Evolutionary conservation across 768 basidiomycete genomes (phyloP).

Genomic region (Pleurotus eryngii): DNA sequence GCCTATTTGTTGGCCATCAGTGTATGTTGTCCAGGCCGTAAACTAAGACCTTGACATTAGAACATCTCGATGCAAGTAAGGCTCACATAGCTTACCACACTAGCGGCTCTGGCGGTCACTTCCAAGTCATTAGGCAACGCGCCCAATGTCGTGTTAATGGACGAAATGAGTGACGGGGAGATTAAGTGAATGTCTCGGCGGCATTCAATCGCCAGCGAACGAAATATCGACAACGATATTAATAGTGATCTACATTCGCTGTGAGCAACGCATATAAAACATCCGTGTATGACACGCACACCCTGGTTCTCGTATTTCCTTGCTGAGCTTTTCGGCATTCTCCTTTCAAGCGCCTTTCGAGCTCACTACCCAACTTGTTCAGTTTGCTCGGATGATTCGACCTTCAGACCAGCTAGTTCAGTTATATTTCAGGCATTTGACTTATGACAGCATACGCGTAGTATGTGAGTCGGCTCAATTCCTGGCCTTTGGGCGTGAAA

Average conservation of each 20-base stretch:
- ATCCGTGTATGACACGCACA: constrained; percentile 47
- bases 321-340: constrained; percentile 68
- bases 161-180: constrained; percentile 64
- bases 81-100: constrained; percentile 54
- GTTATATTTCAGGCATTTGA: not conserved
- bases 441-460: constrained; percentile 50
- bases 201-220: constrained; percentile 83
- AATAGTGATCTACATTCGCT: constrained; percentile 58
- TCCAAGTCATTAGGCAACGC: constrained; percentile 66
- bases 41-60: constrained; percentile 46
- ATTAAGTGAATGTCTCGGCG: constrained; percentile 77
- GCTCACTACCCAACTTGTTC: constrained; percentile 68
- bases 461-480: constrained; percentile 81
- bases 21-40: constrained; percentile 89
- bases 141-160: constrained; percentile 55
- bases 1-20: constrained; percentile 81
- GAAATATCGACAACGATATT: constrained; percentile 79
- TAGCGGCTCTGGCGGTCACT: constrained; percentile 73
- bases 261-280: not conserved
- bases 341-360: constrained; percentile 67
- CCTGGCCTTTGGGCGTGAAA: constrained; percentile 79
- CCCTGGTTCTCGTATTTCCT: constrained; percentile 75
- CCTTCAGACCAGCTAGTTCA: not conserved
- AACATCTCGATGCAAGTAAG: no score
- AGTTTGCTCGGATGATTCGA: constrained; percentile 81